These are phyloP conservation scores for Fusarium longipes DNA, from an alignment of 2,329 filamentous ascomycete genomes.

Conservation along the genomic window DNA sequence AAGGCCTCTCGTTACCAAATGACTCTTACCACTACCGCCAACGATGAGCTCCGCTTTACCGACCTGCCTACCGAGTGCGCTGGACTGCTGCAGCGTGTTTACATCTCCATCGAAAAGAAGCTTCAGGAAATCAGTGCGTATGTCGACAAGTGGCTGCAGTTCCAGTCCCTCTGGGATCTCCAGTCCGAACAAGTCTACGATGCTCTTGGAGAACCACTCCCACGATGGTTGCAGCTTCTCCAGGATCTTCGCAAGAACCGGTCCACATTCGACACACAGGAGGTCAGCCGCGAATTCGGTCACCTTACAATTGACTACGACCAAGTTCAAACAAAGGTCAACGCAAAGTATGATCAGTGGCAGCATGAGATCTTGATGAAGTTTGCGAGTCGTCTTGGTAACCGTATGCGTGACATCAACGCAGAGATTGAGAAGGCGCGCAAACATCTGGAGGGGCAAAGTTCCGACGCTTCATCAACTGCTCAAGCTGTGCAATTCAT, in stretches of 20 bases:
- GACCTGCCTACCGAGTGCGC: constrained; percentile 88
- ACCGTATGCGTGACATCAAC: constrained; percentile 91
- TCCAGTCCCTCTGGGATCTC: constrained; percentile 97
- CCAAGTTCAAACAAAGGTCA: constrained; percentile 98
- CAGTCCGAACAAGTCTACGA: constrained; percentile 97
- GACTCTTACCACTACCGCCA: constrained; percentile 75
- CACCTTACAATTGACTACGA: constrained; percentile 97
- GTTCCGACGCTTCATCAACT: constrained; percentile 92
- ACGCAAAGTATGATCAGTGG: constrained; percentile 99
- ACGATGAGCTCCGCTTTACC: constrained; percentile 79
- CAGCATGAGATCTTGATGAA: constrained; percentile 96
- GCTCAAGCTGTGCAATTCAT: constrained; percentile 98
- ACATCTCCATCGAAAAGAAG: constrained; percentile 85
- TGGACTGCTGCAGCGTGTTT: constrained; percentile 80
- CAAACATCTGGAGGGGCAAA: constrained; percentile 89
- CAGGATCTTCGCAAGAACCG: constrained; percentile 96
- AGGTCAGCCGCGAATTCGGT: constrained; percentile 91
- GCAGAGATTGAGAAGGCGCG: constrained; percentile 91
- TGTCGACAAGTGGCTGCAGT: constrained; percentile 98
- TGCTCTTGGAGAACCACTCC: constrained; percentile 87
- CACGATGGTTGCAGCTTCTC: constrained; percentile 93
- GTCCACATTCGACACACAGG: constrained; percentile 96
- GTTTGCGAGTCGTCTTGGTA: constrained; percentile 89
- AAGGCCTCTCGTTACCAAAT: constrained; percentile 97
- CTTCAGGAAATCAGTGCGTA: constrained; percentile 83